Conservation (phyloP, 441 rosid species). For the Gossypium aridum region DNA sequence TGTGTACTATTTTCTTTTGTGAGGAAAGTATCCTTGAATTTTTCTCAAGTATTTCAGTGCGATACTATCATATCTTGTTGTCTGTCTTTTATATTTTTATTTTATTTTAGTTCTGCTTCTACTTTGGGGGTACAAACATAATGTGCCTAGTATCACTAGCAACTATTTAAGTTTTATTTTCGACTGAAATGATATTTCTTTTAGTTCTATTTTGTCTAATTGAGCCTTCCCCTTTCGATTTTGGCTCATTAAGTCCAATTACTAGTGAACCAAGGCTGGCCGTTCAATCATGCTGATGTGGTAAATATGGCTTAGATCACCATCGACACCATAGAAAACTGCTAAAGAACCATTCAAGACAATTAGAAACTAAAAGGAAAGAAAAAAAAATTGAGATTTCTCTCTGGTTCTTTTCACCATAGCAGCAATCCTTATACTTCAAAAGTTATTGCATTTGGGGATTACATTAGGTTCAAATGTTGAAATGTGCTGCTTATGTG, state of each 20-base stretch:
- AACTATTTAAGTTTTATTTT: not conserved
- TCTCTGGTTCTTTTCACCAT: not conserved
- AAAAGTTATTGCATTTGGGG: not conserved
- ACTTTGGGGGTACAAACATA: not conserved
- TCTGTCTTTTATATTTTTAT: not conserved
- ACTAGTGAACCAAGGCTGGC: not conserved
- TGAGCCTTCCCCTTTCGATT: not conserved
- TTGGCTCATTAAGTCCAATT: not conserved
- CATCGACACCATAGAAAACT: not conserved
- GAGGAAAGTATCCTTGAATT: slow-evolving; percentile 1
- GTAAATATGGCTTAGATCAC: not conserved
- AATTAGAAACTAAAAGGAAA: not conserved
- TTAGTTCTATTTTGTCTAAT: not conserved
- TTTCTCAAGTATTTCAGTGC: not conserved
- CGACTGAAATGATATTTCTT: not conserved
- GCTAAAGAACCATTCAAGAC: not conserved
- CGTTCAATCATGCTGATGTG: not conserved
- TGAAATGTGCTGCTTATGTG: not conserved
- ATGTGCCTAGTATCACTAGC: not conserved
- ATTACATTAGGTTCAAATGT: not conserved
- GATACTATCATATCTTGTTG: not conserved
- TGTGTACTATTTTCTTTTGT: not conserved
- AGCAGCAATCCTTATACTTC: not conserved
- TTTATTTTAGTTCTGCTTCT: not conserved
- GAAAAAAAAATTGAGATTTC: not conserved